phyloP scores from a whole-genome alignment of 352 stramenopile species.

The Globisporangium cylindrosporum region DNA sequence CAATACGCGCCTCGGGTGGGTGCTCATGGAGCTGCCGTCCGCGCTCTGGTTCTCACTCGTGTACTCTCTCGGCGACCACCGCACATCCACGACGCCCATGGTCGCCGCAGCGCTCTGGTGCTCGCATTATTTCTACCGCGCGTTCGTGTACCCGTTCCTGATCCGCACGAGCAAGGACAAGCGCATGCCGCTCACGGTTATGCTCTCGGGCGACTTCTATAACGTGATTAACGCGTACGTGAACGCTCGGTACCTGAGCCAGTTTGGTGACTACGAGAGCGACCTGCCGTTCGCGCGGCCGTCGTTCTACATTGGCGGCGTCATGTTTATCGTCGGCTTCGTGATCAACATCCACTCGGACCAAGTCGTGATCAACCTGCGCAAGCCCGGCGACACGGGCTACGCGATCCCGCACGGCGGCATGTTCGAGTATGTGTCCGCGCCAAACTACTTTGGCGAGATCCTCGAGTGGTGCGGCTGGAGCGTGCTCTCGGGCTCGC shows the following conservation, averaged over 20 bases:
- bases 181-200: conserved; percentile 57
- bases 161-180: conserved; percentile 52
- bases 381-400: conserved; percentile 45
- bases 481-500: conserved; percentile 55
- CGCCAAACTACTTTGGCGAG: conserved; percentile 76
- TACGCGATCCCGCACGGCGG: conserved; percentile 61
- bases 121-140: conserved; percentile 66
- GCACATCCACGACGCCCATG: conserved; percentile 33
- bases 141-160: conserved; percentile 70
- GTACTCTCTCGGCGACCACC: conserved; percentile 42
- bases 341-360: conserved; percentile 69
- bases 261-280: conserved; percentile 50
- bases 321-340: conserved; percentile 51
- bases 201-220: conserved; percentile 54
- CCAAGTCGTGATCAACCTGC: conserved; percentile 64
- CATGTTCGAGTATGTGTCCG: conserved; percentile 70
- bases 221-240: conserved; percentile 75
- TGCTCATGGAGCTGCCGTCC: conserved; percentile 72
- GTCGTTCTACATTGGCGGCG: conserved; percentile 53
- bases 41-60: conserved; percentile 57
- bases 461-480: conserved; percentile 75
- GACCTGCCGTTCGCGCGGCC: conserved; percentile 31
- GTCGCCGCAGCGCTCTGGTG: conserved; percentile 55
- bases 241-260: conserved; percentile 61
- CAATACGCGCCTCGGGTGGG: conserved; percentile 56